Evolutionary conservation across 2,329 filamentous ascomycete genomes (phyloP), one percentile per base, ranked within the genome.

Genomic region (Geosmithia morbida): DNA sequence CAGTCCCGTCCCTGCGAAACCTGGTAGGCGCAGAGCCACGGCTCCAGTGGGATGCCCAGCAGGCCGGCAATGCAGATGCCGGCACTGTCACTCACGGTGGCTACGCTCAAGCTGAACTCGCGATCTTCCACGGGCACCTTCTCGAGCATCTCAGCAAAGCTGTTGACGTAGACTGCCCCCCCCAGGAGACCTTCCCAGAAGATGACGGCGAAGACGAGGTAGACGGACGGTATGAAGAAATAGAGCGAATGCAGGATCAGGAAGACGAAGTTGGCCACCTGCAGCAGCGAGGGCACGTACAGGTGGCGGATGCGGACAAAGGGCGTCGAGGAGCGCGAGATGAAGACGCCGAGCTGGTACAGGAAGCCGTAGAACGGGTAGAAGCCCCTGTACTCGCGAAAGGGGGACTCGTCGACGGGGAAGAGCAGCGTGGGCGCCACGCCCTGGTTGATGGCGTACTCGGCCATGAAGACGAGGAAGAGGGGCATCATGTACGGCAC

Each of bases 391-490:
- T 81, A 92, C 54, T 87, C 77, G 30, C 69, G 66, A 61, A 97
- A 97, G 0, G 92, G 92, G 1, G 85, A 83, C 11, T 75, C 65
- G 1, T 72, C 59, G 1, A 96, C 70, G 0, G 89, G 87, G 59
- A 95, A 98, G 4, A 98, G 75, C 0, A 97, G 70, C 0, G 88
- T 95, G 1, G 92, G 90, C 0, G 87, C 74, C 1, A 97, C 87
- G 37, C 89, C 90, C 67, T 95, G 89, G 66, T 97, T 97, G 64
- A 97, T 96, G 48, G 86, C 94, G 62, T 98, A 98, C 68, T 98
- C 92, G 48, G 89, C 87, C 37, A 97, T 77, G 61, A 96, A 98
- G 29, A 98, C 92, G 16, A 97, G 68, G 33, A 97, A 72, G 14
- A 98, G 73, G 0, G 92, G 92, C 3, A 94, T 72, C 88, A 98